Base-by-base conservation (phyloP, 441 rosid genomes). In the Biscutella laevigata region DNA sequence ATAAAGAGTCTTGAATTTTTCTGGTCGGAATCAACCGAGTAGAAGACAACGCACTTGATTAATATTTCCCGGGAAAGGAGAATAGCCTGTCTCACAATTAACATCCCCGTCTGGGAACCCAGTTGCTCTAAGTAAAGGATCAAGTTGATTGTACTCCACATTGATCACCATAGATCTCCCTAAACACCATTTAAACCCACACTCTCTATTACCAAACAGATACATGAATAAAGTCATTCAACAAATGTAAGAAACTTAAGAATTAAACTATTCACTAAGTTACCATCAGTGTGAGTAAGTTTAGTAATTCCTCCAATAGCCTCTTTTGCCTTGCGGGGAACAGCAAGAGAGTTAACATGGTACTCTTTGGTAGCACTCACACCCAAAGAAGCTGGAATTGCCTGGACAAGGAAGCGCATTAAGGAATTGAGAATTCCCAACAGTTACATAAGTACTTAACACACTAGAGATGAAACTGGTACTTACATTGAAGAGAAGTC, bases 101-200 rank as follows among this genome's bases (percentile, higher is more conserved):
- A 59, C 95, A 73, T 90, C 98, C 20, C 98, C 98, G 62, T 88
- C 92, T 27, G 83, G 88, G 71, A 75, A 62, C 43, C 86, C 90
- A 50, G 81, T 63, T 55, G 98, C 90, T 71, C 96, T 80, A 49
- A 92, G 96, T 61, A 92, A 73, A 42, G 98, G 98, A 65, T 92
- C 98, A 59, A 92, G 92, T 61, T 92, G 98, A 76, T 92, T 92
- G 78, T 92, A 88, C 52, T 92, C 98, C 66, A 92, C 98, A 58
- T 92, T 92, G 66, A 88, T 86, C 67, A 92, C 97, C 96, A 88
- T 86, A 0, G 95, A 74, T 68, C 95, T 74, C 38, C 98, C 97
- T 88, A 77, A 48, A 70, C 54, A 72, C 42, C 60, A 66, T 52
- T 57, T 62, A 10, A 15, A 42, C 20, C 33, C n/a, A 13, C 16